A percentile compares a stretch with the other conserved stretches of the same genome.
These are phyloP conservation scores for Nannochloropsis salina DNA, from an alignment of 108 stramenopile species.

Conservation along the genomic window DNA sequence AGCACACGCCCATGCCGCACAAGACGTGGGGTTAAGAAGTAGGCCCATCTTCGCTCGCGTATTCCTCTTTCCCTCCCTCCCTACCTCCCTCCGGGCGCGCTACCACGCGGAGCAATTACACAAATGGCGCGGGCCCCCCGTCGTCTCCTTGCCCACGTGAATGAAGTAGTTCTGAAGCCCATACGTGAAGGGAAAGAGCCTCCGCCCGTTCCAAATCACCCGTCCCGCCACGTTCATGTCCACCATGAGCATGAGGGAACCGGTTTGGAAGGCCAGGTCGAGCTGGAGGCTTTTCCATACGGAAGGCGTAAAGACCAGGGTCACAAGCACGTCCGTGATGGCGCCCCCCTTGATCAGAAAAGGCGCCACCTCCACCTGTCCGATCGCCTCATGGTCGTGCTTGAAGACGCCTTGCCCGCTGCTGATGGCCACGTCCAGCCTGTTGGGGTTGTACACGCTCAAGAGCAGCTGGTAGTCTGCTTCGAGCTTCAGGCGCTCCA, in stretches of 20 bases:
- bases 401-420: conserved; percentile 1
- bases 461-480: conserved; percentile 9
- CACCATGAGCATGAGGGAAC: neutral
- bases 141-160: neutral
- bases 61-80: neutral
- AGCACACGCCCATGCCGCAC: too few species aligned
- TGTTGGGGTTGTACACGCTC: conserved; percentile 17
- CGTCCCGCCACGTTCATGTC: neutral
- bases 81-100: neutral
- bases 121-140: neutral
- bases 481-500: neutral
- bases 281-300: conserved; percentile 15
- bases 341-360: conserved; percentile 5
- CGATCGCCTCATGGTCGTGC: neutral
- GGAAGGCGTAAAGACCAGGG: neutral
- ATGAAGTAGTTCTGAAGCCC: conserved; percentile 7
- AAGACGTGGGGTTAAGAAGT: too few species aligned
- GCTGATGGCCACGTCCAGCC: neutral
- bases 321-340: neutral
- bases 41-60: too few species aligned
- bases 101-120: neutral
- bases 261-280: conserved; percentile 11
- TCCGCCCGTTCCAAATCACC: neutral
- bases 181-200: neutral
- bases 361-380: neutral